Conservation (phyloP, 2,329 filamentous ascomycete species). For the Magnaporthales sp. region DNA sequence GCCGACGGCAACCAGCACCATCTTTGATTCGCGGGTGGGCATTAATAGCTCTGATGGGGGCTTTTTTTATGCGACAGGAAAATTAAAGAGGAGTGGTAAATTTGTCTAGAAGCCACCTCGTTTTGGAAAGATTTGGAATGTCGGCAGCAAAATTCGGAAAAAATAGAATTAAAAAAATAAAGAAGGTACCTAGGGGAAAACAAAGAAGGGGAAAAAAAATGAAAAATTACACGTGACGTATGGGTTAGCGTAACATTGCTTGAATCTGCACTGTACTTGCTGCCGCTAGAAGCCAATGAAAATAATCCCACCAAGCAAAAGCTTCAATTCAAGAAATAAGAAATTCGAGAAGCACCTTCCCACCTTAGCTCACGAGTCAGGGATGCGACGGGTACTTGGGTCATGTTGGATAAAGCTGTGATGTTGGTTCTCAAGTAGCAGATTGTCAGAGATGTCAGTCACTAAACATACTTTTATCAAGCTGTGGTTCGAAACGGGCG, state of each 20-base stretch:
- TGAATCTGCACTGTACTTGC: neutral
- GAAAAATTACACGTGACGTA: neutral
- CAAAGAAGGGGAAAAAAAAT: neutral
- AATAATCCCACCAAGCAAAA: neutral
- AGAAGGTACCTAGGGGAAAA: too few relatives aligned
- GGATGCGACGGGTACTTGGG: neutral
- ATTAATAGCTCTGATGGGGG: neutral
- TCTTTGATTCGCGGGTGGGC: neutral
- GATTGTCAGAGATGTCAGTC: conserved; percentile 8
- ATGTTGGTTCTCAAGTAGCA: conserved; percentile 7
- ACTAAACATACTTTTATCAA: neutral
- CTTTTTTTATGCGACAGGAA: neutral
- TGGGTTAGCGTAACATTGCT: neutral
- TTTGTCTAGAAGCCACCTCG: neutral
- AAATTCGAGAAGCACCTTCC: conserved; percentile 6
- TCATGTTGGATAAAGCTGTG: neutral
- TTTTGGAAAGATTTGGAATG: neutral
- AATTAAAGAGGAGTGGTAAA: neutral
- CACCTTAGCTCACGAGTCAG: neutral
- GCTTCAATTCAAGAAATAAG: conserved; percentile 6
- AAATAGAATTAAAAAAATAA: too few relatives aligned
- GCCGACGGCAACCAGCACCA: neutral
- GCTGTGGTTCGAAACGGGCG: conserved; percentile 4
- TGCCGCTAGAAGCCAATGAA: neutral
- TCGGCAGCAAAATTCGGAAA: neutral